Evolutionary conservation across 192 early-diverging fungal species (phyloP).

Genomic region (Ramicandelaber brevisporus): DNA sequence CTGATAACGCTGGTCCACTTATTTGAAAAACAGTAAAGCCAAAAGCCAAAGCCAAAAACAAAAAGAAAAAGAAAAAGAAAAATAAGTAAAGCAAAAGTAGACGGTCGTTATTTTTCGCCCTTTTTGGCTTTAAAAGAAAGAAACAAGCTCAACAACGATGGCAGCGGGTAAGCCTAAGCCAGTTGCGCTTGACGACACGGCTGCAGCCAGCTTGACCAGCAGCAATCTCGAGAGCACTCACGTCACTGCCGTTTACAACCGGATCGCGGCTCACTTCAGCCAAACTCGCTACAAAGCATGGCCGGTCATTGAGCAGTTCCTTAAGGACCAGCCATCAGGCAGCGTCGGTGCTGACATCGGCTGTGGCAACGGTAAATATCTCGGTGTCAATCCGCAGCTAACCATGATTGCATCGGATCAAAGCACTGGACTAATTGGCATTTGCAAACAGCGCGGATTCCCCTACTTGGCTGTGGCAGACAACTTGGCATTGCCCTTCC

Average conservation of each 20-base stretch:
- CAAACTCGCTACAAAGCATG: conserved; percentile 95
- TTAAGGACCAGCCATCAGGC: conserved; percentile 26
- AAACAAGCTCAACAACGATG: too few species aligned
- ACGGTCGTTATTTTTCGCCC: too few species aligned
- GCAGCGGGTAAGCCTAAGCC: too few species aligned
- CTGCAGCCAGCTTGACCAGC: too few species aligned
- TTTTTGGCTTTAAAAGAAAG: too few species aligned
- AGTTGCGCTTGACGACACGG: too few species aligned
- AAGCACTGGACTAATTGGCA: conserved; percentile 51
- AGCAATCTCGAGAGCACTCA: too few species aligned
- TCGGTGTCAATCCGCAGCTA: conserved; percentile 64
- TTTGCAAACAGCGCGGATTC: conserved; percentile 38
- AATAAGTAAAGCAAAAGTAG: too few species aligned
- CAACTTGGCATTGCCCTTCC: conserved; percentile 48
- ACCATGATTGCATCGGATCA: conserved; percentile 66
- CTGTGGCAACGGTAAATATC: conserved; percentile 95
- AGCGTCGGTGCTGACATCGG: conserved; percentile 83
- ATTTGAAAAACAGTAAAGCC: too few species aligned
- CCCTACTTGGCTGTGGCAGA: conserved; percentile 71
- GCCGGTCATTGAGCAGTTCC: conserved; percentile 80
- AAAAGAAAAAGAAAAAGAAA: too few species aligned
- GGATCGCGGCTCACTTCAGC: conserved; percentile 80
- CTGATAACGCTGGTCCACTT: too few species aligned
- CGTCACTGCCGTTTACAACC: conserved; percentile 80
- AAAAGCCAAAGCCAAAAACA: too few species aligned